Conservation (phyloP, 2,329 filamentous ascomycete genomes). For the Colletotrichum noveboracense region DNA sequence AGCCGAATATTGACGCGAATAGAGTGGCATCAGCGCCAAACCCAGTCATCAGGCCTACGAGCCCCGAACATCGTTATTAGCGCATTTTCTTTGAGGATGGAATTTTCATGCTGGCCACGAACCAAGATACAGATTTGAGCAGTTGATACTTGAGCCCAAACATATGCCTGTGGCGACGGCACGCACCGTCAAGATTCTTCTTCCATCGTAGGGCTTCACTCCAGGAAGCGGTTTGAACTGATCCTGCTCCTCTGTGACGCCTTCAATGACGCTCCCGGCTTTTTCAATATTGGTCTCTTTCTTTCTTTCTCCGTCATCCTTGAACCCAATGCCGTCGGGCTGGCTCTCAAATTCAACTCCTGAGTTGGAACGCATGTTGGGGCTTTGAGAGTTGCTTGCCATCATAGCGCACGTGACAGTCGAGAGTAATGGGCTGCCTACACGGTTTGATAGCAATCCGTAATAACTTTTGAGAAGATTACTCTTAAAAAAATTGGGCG, state of each 20-base stretch:
- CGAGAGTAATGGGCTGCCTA: fast-evolving
- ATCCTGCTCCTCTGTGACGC: background rate
- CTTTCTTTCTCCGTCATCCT: background rate
- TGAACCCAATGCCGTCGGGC: background rate
- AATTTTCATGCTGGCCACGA: fast-evolving
- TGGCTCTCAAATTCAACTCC: background rate
- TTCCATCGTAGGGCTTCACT: background rate
- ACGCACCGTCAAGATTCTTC: background rate
- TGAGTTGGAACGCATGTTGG: background rate
- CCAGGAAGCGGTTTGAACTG: background rate
- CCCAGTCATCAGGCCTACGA: background rate
- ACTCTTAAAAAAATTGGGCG: background rate
- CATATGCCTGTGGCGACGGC: background rate
- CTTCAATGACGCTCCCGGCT: background rate
- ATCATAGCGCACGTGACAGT: background rate
- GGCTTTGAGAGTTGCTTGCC: background rate
- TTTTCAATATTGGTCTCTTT: background rate
- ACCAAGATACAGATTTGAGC: background rate
- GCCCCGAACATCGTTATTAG: fast-evolving
- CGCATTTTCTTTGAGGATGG: fast-evolving
- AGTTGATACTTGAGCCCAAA: background rate
- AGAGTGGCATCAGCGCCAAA: background rate
- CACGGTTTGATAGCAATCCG: background rate
- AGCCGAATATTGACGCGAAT: background rate
- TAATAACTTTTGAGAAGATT: background rate